Evolutionary conservation across 371 early-diverging fungal species (phyloP), one percentile per base, ranked within the genome.

Genomic region (Umbelopsis sp.): DNA sequence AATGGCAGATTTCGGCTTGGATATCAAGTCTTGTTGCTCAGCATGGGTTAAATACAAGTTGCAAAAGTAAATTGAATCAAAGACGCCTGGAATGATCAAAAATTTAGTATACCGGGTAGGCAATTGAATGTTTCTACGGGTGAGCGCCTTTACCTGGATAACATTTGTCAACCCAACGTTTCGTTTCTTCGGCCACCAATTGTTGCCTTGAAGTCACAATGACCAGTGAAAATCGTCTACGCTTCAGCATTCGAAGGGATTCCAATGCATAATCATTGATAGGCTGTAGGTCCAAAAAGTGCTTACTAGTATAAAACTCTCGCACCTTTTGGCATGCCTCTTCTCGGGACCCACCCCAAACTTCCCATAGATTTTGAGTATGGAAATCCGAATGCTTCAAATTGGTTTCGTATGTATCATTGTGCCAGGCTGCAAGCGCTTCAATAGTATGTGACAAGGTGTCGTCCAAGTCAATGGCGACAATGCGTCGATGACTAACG

Each of bases 401-500:
- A 3, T 76, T 22, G 10, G 80, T 82, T 1, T 70, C 70, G 66
- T 83, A 82, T 14, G 70, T 76, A 66, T 77, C 77, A 53, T 83
- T 86, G 52, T 86, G 84, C 73, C 82, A 86, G 37, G 74, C 69
- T 41, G 76, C 75, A 12, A 86, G 68, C 7, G 80, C 78, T 9
- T 80, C 72, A 5, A 79, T 51, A 11, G 84, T 80, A 63, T 76
- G 71, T n/a, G 80, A 75, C 5, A 86, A 73, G 70, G 82, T 83
- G 67, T 82, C 82, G 72, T 86, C 86, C 44, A 86, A 72, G 68
- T 83, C 81, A 50, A 83, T 82, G 63, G 82, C 86, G 70, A 86
- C 78, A n/a, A 80, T 70, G 66, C 80, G 81, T 46, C 78, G 74
- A 48, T 76, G 74, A 57, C 57, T 57, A 35, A 57, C 35, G 18